phyloP scores from a whole-genome alignment of 2,329 filamentous ascomycete species.

The Colletotrichum tofieldiae region DNA sequence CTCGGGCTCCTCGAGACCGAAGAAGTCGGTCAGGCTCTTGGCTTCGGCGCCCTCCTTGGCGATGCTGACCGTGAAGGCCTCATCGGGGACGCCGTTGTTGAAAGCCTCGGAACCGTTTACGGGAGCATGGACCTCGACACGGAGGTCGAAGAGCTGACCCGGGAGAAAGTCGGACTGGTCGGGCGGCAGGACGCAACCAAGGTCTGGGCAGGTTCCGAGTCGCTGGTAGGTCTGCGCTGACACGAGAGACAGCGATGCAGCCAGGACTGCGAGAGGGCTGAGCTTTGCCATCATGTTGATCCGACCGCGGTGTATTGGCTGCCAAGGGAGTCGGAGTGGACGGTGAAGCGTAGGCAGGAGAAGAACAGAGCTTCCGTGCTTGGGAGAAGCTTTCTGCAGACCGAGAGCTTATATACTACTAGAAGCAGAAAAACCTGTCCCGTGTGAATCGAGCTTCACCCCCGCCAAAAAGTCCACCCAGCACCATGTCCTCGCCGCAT shows the following conservation, averaged over 20 bases:
- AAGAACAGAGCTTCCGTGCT: neutral
- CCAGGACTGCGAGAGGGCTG: conserved; percentile 53
- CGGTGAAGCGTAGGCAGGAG: conserved; percentile 20
- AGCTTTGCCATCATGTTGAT: conserved; percentile 56
- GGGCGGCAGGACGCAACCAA: conserved; percentile 74
- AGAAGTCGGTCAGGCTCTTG: conserved; percentile 75
- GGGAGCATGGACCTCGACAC: conserved; percentile 86
- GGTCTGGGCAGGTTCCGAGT: conserved; percentile 70
- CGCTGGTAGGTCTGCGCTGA: conserved; percentile 73
- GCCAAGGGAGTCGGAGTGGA: conserved; percentile 25
- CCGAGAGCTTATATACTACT: conserved; percentile 40
- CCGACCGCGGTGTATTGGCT: conserved; percentile 29
- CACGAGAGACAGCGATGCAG: conserved; percentile 56
- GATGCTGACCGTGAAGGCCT: conserved; percentile 83
- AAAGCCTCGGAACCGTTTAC: conserved; percentile 87
- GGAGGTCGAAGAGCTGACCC: conserved; percentile 87
- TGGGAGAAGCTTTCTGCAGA: conserved; percentile 25
- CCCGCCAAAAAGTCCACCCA: conserved; percentile 10
- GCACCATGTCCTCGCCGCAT: conserved; percentile 26
- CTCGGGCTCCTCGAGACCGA: conserved; percentile 81
- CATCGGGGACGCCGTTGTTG: conserved; percentile 77
- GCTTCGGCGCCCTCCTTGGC: conserved; percentile 72
- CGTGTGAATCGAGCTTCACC: conserved; percentile 17
- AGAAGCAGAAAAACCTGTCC: conserved; percentile 20
- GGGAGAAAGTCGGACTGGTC: conserved; percentile 85